Base-by-base conservation (phyloP, 768 basidiomycete species). In the Coprinopsis strossmayeri region DNA sequence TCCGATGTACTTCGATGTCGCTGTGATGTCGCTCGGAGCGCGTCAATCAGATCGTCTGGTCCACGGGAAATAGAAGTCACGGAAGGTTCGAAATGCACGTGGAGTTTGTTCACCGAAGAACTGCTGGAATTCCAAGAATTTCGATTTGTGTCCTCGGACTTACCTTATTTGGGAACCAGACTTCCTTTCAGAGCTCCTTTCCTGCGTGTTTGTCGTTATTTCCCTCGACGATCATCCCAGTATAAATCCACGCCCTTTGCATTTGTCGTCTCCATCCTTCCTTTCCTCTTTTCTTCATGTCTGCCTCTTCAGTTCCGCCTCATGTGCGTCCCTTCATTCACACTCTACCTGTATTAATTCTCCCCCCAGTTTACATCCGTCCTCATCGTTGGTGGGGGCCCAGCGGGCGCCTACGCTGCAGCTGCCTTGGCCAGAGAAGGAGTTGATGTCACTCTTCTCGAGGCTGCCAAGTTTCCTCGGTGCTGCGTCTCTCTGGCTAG, bases 351-450 rank as follows among this genome's bases (percentile, higher is more conserved):
- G 39, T 45, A 45, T n/a, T 27, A 48, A 40, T 54, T 42, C 37
- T 18, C 24, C 25, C 21, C 34, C 9, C 46, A 75, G 73, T 69
- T 72, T 50, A 61, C 68, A 18, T 67, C 71, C 39, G 63, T 77
- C 48, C 68, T 77, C 10, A 55, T 77, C 45, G 65, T 77, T 17
- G 75, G 75, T 18, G 78, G 75, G 20, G 79, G 79, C 34, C 79
- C 79, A 45, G 74, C 76, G 18, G 79, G 79, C 23, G 72, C 72
- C 17, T 81, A 78, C 55, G 74, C 78, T 39, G 79, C 78, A 3
- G 64, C 76, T 28, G 77, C 70, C 28, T 69, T 82, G 18, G 76
- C 77, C 2, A 63, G 79, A 41, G 79, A 80, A 61, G 79, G 78
- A 3, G 58, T 80, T 37, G 59, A 74, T 37, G 79, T 79, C 34